These are phyloP conservation scores for Pichia occidentalis DNA, from an alignment of 805 yeast species.

Conservation along the genomic window DNA sequence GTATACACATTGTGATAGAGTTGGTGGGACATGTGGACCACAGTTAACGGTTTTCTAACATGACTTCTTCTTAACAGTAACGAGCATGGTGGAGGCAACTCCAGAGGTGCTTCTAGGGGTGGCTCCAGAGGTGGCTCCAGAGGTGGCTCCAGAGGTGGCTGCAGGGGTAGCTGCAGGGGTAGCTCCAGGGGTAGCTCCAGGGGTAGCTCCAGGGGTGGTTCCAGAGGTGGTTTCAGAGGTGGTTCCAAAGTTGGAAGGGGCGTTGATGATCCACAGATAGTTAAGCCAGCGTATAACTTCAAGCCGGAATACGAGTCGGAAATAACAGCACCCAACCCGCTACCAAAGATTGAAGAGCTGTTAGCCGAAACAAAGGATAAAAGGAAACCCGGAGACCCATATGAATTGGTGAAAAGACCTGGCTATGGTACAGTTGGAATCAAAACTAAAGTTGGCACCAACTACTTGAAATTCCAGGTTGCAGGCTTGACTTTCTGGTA, in stretches of 20 bases:
- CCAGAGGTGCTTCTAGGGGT: constrained; percentile 10
- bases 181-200: constrained; percentile 7
- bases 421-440: constrained; percentile 22
- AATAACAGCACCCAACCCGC: constrained; percentile 14
- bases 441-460: constrained; percentile 21
- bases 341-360: constrained; percentile 13
- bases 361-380: constrained; percentile 8
- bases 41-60: too few relatives aligned
- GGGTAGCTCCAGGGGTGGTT: constrained; percentile 15
- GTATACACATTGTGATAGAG: neutral
- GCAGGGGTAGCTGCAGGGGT: constrained; percentile 8
- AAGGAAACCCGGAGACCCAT: constrained; percentile 15
- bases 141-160: constrained; percentile 12
- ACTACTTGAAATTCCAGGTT: constrained; percentile 17
- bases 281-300: constrained; percentile 18
- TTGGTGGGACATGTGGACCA: neutral
- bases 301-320: constrained; percentile 16
- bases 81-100: constrained; percentile 4
- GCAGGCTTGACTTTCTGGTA: constrained; percentile 16
- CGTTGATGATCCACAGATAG: constrained; percentile 15
- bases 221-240: constrained; percentile 15
- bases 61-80: too few relatives aligned
- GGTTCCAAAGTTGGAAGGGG: constrained; percentile 13
- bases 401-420: constrained; percentile 18
- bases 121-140: constrained; percentile 16